Conservation (phyloP, 1,284 basidiomycete species). For the Trichosporon sp. region DNA sequence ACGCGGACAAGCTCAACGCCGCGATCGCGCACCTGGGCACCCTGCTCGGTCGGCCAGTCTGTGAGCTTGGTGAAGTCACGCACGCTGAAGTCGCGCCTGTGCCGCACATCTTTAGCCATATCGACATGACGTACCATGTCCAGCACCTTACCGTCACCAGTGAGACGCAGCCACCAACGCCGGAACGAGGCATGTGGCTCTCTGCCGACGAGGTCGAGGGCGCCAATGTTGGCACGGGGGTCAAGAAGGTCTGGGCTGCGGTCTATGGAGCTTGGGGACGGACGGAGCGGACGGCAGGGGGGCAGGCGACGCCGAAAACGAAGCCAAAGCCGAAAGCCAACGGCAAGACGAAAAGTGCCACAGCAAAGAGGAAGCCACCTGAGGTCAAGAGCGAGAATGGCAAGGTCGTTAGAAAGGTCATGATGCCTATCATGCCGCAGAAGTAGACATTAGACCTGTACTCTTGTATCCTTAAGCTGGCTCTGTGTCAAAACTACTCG, state of each 20-base stretch:
- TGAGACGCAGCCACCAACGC: not conserved
- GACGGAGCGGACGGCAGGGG: constrained; percentile 15
- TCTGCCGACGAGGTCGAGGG: constrained; percentile 24
- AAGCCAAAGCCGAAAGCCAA: constrained; percentile 10
- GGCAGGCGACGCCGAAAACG: not conserved
- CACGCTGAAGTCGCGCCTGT: constrained; percentile 37
- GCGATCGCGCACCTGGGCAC: constrained; percentile 5
- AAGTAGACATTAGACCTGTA: not conserved
- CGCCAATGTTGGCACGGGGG: constrained; percentile 46
- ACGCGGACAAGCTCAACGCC: constrained; percentile 7
- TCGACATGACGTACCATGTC: constrained; percentile 79
- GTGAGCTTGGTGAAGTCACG: not conserved
- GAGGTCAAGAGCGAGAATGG: not conserved
- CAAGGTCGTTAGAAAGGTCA: not conserved
- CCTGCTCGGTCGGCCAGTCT: not conserved
- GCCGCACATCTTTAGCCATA: constrained; percentile 81
- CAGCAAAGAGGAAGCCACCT: not conserved
- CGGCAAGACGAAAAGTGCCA: not conserved
- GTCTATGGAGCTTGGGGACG: constrained; percentile 36
- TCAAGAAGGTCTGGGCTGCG: constrained; percentile 46
- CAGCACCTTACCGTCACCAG: constrained; percentile 28
- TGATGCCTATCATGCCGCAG: constrained; percentile 3
- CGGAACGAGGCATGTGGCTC: constrained; percentile 27
- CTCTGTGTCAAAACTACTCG: too few relatives aligned
- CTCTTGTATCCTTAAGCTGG: not conserved